These are phyloP conservation scores for Spirogloea muscicola DNA, from an alignment of 139 green algal genomes.

Conservation along the genomic window DNA sequence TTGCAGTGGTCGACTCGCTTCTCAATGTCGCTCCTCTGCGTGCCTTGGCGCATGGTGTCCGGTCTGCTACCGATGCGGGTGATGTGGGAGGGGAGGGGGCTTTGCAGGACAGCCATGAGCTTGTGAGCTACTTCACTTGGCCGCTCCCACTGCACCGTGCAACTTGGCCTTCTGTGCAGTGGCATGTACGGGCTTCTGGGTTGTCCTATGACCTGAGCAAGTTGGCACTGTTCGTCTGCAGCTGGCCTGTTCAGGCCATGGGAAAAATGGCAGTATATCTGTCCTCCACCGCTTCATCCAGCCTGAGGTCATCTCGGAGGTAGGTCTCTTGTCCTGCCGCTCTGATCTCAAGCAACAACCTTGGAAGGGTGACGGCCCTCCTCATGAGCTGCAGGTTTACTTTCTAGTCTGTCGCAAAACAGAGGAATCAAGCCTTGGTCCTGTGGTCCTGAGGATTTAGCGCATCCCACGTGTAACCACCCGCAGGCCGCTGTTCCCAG, in stretches of 20 bases:
- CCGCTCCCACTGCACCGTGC: too few relatives aligned
- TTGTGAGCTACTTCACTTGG: too few relatives aligned
- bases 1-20: constrained; percentile 64
- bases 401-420: too few relatives aligned
- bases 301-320: constrained; percentile 71
- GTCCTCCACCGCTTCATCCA: constrained; percentile 66
- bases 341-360: too few relatives aligned
- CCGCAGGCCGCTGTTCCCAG: too few relatives aligned
- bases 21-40: constrained; percentile 63
- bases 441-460: too few relatives aligned
- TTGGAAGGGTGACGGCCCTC: constrained; percentile 9
- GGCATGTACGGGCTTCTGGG: too few relatives aligned
- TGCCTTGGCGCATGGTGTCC: constrained; percentile 46
- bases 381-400: background rate
- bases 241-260: constrained; percentile 62
- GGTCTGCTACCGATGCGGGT: background rate
- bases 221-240: too few relatives aligned
- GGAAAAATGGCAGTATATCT: constrained; percentile 66
- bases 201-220: too few relatives aligned
- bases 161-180: too few relatives aligned
- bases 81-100: constrained; percentile 8
- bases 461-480: too few relatives aligned
- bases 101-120: constrained; percentile 26
- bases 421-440: too few relatives aligned
- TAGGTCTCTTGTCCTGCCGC: constrained; percentile 61